A percentile compares a stretch with the other conserved stretches of the same genome.
Evolutionary conservation across 257 asterid genomes (phyloP).

Genomic region (Nyctanthes arbortristis): DNA sequence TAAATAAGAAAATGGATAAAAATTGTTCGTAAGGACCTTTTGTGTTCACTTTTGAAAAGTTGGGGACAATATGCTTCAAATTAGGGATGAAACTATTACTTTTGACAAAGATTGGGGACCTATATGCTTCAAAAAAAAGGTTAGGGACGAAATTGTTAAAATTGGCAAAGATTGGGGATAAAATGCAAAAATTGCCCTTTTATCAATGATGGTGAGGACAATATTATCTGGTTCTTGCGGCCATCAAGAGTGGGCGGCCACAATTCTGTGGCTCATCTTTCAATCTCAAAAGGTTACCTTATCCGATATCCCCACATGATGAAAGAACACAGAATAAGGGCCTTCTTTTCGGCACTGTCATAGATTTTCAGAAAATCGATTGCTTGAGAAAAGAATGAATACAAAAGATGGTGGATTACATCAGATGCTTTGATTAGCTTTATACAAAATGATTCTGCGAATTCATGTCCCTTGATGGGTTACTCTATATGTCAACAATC

Average conservation of each 20-base stretch:
- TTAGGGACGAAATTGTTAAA: too few species aligned
- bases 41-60: too few species aligned
- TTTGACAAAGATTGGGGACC: too few species aligned
- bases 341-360: constrained; percentile 21
- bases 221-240: constrained; percentile 33
- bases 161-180: too few species aligned
- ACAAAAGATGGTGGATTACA: constrained; percentile 1
- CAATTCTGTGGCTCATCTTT: constrained; percentile 41
- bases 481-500: background rate
- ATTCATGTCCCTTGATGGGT: constrained; percentile 7
- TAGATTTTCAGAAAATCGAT: background rate
- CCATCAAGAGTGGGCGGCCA: constrained; percentile 52
- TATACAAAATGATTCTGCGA: constrained; percentile 9
- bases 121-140: too few species aligned
- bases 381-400: background rate
- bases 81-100: too few species aligned
- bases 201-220: constrained; percentile 23
- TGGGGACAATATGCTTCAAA: too few species aligned
- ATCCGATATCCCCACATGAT: constrained; percentile 46
- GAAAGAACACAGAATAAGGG: constrained; percentile 40
- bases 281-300: constrained; percentile 56
- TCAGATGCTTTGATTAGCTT: constrained; percentile 14
- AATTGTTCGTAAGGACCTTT: too few species aligned
- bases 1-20: too few species aligned
- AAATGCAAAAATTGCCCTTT: too few species aligned